phyloP scores from a whole-genome alignment of 2,329 filamentous ascomycete genomes.

The Fusarium irregulare region DNA sequence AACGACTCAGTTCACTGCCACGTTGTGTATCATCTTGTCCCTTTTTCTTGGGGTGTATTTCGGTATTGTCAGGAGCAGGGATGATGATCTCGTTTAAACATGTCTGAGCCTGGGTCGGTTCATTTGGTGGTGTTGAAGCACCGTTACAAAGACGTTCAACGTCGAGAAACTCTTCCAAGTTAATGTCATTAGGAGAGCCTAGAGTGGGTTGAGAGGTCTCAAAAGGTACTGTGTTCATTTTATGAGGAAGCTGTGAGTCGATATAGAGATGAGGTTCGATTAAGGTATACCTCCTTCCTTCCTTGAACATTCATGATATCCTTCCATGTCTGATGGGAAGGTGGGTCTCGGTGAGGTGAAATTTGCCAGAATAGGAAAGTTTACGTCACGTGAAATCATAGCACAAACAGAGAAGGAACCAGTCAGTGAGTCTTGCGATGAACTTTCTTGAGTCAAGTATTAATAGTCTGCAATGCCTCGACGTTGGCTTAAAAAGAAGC shows the following conservation, averaged over 20 bases:
- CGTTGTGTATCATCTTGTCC: slow-evolving; percentile 6
- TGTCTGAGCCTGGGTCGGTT: slow-evolving; percentile 19
- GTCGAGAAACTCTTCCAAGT: slow-evolving; percentile 42
- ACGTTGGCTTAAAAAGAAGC: background rate
- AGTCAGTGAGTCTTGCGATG: slow-evolving; percentile 3
- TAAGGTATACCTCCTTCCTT: slow-evolving; percentile 17
- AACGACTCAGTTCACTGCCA: background rate
- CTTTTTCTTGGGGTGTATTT: background rate
- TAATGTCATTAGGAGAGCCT: slow-evolving; percentile 18
- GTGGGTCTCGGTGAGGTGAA: slow-evolving; percentile 33
- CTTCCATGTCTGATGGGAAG: background rate
- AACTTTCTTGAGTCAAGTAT: background rate
- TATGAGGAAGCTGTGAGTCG: background rate
- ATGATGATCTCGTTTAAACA: slow-evolving; percentile 20
- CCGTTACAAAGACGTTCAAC: slow-evolving; percentile 40
- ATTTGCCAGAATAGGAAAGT: slow-evolving; percentile 28
- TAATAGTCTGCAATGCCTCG: background rate
- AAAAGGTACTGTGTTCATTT: slow-evolving; percentile 9
- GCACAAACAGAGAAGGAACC: background rate
- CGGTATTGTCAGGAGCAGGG: slow-evolving; percentile 16
- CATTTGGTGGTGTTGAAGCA: slow-evolving; percentile 23
- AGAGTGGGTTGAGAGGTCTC: background rate
- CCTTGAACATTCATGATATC: slow-evolving; percentile 15
- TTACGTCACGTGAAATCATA: slow-evolving; percentile 31
- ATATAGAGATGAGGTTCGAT: slow-evolving; percentile 1